Conservation (phyloP, 805 yeast genomes). For the Teunomyces atbi region DNA sequence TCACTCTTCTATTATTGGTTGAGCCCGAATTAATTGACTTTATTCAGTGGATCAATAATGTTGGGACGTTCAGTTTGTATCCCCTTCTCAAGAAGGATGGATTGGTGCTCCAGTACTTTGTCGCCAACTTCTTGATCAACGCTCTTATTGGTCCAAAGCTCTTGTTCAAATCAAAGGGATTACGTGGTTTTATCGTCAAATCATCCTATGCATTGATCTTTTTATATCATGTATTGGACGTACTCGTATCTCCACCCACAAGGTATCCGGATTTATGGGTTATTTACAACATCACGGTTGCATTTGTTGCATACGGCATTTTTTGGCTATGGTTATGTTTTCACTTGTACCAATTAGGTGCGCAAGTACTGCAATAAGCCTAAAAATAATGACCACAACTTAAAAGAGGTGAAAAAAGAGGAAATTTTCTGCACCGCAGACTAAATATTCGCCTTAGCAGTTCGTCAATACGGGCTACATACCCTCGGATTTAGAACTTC, state of each 20-base stretch:
- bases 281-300: conserved; percentile 65
- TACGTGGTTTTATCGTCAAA: conserved; percentile 26
- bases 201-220: conserved; percentile 43
- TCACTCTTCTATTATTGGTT: conserved; percentile 60
- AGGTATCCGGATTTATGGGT: conserved; percentile 85
- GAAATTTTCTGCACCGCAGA: too few species aligned
- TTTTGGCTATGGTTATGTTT: conserved; percentile 84
- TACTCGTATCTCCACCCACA: conserved; percentile 48
- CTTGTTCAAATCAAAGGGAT: conserved; percentile 14
- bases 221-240: conserved; percentile 55
- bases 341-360: conserved; percentile 26
- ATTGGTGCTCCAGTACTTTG: conserved; percentile 67
- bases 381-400: too few species aligned
- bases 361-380: too few species aligned
- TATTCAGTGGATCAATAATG: conserved; percentile 83
- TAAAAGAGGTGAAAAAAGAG: too few species aligned
- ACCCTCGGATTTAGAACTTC: too few species aligned
- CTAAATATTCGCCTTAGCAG: too few species aligned
- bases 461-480: too few species aligned
- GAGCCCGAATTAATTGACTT: conserved; percentile 64
- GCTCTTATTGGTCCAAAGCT: conserved; percentile 62
- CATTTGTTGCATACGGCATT: conserved; percentile 70
- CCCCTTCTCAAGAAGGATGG: conserved; percentile 81
- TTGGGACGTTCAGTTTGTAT: conserved; percentile 82
- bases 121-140: conserved; percentile 61